Evolutionary conservation across 2,329 filamentous ascomycete genomes (phyloP), one percentile per base, ranked within the genome.

Genomic region (Canariomyces notabilis): DNA sequence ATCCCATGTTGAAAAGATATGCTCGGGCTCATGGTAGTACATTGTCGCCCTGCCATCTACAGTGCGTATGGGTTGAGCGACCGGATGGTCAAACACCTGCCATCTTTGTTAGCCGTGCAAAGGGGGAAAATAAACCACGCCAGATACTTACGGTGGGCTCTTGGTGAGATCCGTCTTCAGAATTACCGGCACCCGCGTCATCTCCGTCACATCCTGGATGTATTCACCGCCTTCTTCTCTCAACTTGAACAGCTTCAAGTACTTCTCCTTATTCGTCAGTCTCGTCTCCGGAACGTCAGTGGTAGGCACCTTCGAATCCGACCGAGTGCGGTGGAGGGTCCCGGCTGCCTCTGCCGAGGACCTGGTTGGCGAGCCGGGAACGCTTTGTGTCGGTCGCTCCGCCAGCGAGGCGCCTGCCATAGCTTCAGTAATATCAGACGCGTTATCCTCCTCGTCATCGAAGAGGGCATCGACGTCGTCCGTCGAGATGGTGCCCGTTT

Each of bases 201-300:
- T 96, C 75, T 98, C 93, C 48, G 84, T 90, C 56, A 98, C 89
- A 67, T 98, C 93, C 71, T 98, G 93, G 62, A 98, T 96, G 73
- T 94, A 94, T 59, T 97, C 87, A 55, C 91, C 91, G 58, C 87
- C 85, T 69, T 95, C 87, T 67, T 98, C 91, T 42, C 93, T 80
- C 57, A 98, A 76, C 58, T 83, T 82, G 74, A 97, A 97, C 55
- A 93, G 74, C 64, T 84, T 88, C 53, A 95, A 70, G 68, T 96
- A 98, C 73, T 95, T 96, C 74, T 97, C 89, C 77, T 95, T 97
- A 73, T 93, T 89, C 55, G 78, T 87, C 64, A 93, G 70, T 63
- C 89, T 89, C 47, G 80, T 77, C 70, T 95, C 90, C 5, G 85
- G 80, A 43, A 81, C 79, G 57, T 93, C 87, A 18, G 74, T 72